Base-by-base conservation (phyloP, 805 yeast species). In the Candida silvatica region DNA sequence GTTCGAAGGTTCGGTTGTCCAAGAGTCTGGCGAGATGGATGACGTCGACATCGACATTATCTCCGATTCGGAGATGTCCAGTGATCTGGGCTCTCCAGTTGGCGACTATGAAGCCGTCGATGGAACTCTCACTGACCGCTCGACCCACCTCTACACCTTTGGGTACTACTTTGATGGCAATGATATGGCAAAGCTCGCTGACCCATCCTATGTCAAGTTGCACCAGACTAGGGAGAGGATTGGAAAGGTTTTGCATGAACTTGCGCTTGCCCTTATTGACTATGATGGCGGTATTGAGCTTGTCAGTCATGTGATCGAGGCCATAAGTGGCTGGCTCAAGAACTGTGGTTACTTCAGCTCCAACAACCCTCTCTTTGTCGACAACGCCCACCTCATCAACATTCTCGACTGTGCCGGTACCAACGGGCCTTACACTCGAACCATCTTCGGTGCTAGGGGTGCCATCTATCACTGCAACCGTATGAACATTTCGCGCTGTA, bases 381-480 rank as follows among this genome's bases (percentile, higher is more conserved):
- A 56, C 27, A 47, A 54, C 38, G 34, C 49, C 17, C 52, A 78
- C 80, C 45, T 54, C 40, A 44, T 46, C 20, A 45, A 40, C 26
- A 62, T 76, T 7, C 88, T 81, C 48, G 64, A 72, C n/a, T 59
- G 83, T 4, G 70, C 80, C 4, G 76, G 82, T 29, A 54, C 74
- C 16, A 60, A 74, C 5, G 77, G 80, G 39, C 84, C 87, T 2
- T 80, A 66, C 43, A 87, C 97, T 0, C 74, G 96, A 49, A 68
- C 84, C 1, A 69, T 82, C 2, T 52, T 86, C n/a, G 94, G 83
- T 3, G 73, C 83, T 0, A 68, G 94, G 36, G 64, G 86, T 11
- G 81, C 77, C 36, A 61, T 77, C 12, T 81, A 76, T 42, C 96
- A 88, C 44, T 73, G 74, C 52, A 77, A 81, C 44, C 71, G 97